These are phyloP conservation scores for Penicillium flavigenum DNA, from an alignment of 495 filamentous ascomycete species.

Conservation along the genomic window DNA sequence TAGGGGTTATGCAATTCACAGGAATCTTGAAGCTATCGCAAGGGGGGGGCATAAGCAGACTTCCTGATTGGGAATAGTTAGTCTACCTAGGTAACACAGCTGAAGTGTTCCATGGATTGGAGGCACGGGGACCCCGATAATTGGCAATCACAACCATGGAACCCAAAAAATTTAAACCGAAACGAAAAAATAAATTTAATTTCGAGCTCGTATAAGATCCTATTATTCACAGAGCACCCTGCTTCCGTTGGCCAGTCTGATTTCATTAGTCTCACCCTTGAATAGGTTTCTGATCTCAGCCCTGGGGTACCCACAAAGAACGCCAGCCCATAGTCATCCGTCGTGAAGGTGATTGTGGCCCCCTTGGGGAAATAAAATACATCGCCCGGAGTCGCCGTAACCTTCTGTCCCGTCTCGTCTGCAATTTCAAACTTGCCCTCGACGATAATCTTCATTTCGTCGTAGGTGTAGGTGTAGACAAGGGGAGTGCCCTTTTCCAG, in stretches of 20 bases:
- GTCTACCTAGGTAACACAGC: not conserved
- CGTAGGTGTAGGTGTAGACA: slow-evolving; percentile 72
- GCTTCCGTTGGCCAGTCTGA: slow-evolving; percentile 47
- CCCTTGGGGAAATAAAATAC: slow-evolving; percentile 80
- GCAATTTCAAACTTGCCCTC: slow-evolving; percentile 74
- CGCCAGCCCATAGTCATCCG: slow-evolving; percentile 65
- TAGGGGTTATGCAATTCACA: not conserved
- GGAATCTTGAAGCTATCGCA: slow-evolving; percentile 2
- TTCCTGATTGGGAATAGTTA: slow-evolving; percentile 25
- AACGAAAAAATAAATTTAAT: not conserved
- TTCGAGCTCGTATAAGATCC: too few relatives aligned
- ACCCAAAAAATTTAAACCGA: not conserved
- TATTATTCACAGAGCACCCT: slow-evolving; percentile 35
- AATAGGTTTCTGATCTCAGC: not conserved
- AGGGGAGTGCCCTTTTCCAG: slow-evolving; percentile 72
- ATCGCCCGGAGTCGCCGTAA: slow-evolving; percentile 66
- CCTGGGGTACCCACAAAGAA: slow-evolving; percentile 53
- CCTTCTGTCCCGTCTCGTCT: slow-evolving; percentile 68
- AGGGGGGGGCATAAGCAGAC: slow-evolving; percentile 23
- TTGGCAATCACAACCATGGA: slow-evolving; percentile 8
- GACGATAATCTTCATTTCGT: slow-evolving; percentile 80
- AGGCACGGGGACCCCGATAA: slow-evolving; percentile 21
- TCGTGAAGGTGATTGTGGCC: slow-evolving; percentile 73
- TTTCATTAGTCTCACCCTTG: slow-evolving; percentile 17
- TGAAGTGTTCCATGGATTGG: slow-evolving; percentile 22